Evolutionary conservation across 1,139 yeast genomes (phyloP).

Genomic region (Candida tunisiensis): DNA sequence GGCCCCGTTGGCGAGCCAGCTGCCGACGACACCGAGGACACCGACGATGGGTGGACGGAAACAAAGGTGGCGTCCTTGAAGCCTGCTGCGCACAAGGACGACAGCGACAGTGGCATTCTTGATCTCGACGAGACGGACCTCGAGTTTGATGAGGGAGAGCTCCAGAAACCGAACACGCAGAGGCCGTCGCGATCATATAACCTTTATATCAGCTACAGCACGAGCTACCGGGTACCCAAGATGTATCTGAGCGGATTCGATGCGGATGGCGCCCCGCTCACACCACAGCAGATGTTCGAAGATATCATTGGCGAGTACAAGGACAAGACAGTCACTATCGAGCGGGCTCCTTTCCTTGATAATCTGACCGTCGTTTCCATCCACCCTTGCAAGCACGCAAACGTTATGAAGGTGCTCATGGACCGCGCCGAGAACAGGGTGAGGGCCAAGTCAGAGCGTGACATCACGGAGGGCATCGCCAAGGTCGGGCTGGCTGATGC

Average conservation of each 20-base stretch:
- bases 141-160: conserved; percentile 8
- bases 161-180: conserved; percentile 7
- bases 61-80: conserved; percentile 1
- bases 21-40: conserved; percentile 22
- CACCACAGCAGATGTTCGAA: conserved; percentile 86
- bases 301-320: conserved; percentile 85
- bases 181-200: conserved; percentile 57
- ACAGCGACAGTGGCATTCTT: conserved; percentile 14
- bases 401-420: conserved; percentile 81
- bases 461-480: conserved; percentile 22
- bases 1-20: conserved; percentile 20
- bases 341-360: conserved; percentile 69
- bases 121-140: conserved; percentile 15
- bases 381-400: conserved; percentile 93
- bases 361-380: conserved; percentile 76
- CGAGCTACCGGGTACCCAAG: conserved; percentile 92
- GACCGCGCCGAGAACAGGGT: conserved; percentile 32
- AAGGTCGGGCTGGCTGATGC: conserved; percentile 27
- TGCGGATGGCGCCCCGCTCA: conserved; percentile 66
- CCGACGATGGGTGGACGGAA: conserved; percentile 35
- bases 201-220: conserved; percentile 78
- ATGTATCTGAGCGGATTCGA: conserved; percentile 82
- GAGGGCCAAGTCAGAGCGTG: conserved; percentile 4
- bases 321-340: conserved; percentile 93
- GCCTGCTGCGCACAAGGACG: conserved; percentile 8